Evolutionary conservation across 768 basidiomycete species (phyloP).

Genomic region (Collybiopsis confluens): DNA sequence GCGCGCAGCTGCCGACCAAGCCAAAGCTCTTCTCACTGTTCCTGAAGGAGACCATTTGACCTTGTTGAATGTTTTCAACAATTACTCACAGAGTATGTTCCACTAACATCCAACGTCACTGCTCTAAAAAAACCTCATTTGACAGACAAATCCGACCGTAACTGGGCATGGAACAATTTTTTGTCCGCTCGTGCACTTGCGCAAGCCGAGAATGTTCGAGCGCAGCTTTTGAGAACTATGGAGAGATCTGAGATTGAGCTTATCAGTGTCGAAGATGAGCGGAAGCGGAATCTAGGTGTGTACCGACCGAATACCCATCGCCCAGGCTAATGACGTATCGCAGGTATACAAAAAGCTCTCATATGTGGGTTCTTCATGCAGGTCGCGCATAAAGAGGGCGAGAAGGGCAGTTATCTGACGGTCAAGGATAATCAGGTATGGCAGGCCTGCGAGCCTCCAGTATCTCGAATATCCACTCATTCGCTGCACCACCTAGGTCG

Average conservation of each 20-base stretch:
- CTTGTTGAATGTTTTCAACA: conserved; percentile 91
- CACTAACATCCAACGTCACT: not conserved
- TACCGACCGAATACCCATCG: conserved; percentile 46
- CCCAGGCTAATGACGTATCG: not conserved
- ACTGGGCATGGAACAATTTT: conserved; percentile 92
- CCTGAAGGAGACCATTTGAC: conserved; percentile 98
- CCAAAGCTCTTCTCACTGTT: conserved; percentile 82
- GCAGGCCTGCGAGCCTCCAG: not conserved
- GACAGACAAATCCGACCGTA: conserved; percentile 68
- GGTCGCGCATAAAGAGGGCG: conserved; percentile 90
- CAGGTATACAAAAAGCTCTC: conserved; percentile 67
- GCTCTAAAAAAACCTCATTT: not conserved
- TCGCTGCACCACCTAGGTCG: conserved; percentile 37
- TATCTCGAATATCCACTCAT: not conserved
- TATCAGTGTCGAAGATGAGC: conserved; percentile 62
- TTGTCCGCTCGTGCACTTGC: conserved; percentile 76
- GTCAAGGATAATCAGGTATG: conserved; percentile 92
- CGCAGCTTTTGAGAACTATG: conserved; percentile 88
- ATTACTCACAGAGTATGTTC: conserved; percentile 74
- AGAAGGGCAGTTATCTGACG: conserved; percentile 83
- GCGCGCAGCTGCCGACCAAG: conserved; percentile 87
- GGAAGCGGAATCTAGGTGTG: conserved; percentile 30
- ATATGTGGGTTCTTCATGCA: conserved; percentile 99
- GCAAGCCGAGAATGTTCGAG: conserved; percentile 91
- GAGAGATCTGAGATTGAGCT: conserved; percentile 82